phyloP scores from a whole-genome alignment of 2,329 filamentous ascomycete species.

The Metarhizium robertsii region DNA sequence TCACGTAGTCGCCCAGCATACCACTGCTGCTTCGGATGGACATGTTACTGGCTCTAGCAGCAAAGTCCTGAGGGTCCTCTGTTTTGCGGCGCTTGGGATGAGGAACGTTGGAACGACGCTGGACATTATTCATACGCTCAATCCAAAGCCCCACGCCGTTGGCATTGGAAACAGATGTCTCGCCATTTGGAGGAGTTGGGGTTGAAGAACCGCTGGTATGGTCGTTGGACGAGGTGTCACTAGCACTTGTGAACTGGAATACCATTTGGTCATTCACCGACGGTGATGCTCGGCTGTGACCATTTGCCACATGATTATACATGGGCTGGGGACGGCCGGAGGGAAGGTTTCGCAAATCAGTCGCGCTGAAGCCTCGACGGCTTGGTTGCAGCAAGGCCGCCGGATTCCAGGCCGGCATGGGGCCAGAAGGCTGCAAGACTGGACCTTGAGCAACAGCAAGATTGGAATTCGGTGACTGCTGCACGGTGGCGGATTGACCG shows the following conservation, averaged over 20 bases:
- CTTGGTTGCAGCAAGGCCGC: slow-evolving; percentile 29
- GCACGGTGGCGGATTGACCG: background rate
- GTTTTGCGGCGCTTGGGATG: slow-evolving; percentile 60
- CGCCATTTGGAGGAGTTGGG: slow-evolving; percentile 18
- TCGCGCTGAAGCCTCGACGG: slow-evolving; percentile 19
- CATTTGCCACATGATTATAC: background rate
- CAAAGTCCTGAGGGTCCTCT: slow-evolving; percentile 33
- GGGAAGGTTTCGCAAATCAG: slow-evolving; percentile 16
- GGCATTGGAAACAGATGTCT: slow-evolving; percentile 9
- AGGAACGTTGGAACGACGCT: slow-evolving; percentile 48
- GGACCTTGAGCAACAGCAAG: slow-evolving; percentile 15
- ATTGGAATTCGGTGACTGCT: slow-evolving; percentile 2
- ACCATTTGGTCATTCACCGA: slow-evolving; percentile 20
- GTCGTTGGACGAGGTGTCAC: slow-evolving; percentile 23
- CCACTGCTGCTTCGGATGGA: slow-evolving; percentile 36
- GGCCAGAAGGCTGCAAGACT: slow-evolving; percentile 16
- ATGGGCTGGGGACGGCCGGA: slow-evolving; percentile 13
- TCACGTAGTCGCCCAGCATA: slow-evolving; percentile 57
- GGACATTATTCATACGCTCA: slow-evolving; percentile 67
- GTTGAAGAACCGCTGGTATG: slow-evolving; percentile 25
- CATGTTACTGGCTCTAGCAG: slow-evolving; percentile 20
- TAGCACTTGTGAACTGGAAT: slow-evolving; percentile 33
- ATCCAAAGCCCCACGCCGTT: slow-evolving; percentile 53
- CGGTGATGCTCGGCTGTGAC: slow-evolving; percentile 10
- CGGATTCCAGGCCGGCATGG: slow-evolving; percentile 30